phyloP scores from a whole-genome alignment of 2,329 filamentous ascomycete genomes.

The Paramyrothecium roridum region DNA sequence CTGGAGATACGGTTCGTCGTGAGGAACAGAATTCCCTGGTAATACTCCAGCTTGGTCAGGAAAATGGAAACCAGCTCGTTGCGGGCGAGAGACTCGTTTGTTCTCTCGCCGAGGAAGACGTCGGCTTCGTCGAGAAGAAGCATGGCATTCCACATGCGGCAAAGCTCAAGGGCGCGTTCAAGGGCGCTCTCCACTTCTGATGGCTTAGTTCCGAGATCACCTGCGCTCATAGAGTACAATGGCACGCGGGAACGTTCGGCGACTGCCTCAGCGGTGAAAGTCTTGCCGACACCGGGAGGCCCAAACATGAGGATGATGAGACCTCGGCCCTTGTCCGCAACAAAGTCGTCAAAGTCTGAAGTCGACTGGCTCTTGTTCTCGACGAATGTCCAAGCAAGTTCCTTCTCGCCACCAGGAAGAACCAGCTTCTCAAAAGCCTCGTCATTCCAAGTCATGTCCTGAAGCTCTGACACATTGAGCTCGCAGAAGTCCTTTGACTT shows the following conservation, averaged over 20 bases:
- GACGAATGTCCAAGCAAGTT: slow-evolving; percentile 34
- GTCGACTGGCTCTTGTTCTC: slow-evolving; percentile 26
- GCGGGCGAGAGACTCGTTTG: slow-evolving; percentile 26
- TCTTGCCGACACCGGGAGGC: slow-evolving; percentile 44
- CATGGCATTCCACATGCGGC: slow-evolving; percentile 45
- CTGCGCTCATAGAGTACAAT: slow-evolving; percentile 34
- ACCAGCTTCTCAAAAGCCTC: slow-evolving; percentile 32
- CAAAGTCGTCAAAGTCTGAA: slow-evolving; percentile 28
- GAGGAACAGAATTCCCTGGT: slow-evolving; percentile 33
- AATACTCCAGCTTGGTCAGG: slow-evolving; percentile 30
- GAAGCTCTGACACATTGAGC: slow-evolving; percentile 8
- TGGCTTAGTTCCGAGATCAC: slow-evolving; percentile 32
- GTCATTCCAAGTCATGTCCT: slow-evolving; percentile 29
- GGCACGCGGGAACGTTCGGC: slow-evolving; percentile 34
- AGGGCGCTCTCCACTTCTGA: slow-evolving; percentile 28
- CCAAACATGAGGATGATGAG: slow-evolving; percentile 44
- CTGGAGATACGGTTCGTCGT: slow-evolving; percentile 31
- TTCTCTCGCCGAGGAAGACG: slow-evolving; percentile 35
- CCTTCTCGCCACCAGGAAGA: slow-evolving; percentile 30
- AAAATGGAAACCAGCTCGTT: slow-evolving; percentile 37
- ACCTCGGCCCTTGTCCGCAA: slow-evolving; percentile 34
- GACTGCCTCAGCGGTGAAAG: slow-evolving; percentile 36
- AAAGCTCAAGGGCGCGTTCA: slow-evolving; percentile 29
- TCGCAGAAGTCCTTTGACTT: slow-evolving; percentile 27
- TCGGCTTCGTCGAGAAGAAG: slow-evolving; percentile 41